Conservation (phyloP, 305 asterid species). For the Solanum hybrid region DNA sequence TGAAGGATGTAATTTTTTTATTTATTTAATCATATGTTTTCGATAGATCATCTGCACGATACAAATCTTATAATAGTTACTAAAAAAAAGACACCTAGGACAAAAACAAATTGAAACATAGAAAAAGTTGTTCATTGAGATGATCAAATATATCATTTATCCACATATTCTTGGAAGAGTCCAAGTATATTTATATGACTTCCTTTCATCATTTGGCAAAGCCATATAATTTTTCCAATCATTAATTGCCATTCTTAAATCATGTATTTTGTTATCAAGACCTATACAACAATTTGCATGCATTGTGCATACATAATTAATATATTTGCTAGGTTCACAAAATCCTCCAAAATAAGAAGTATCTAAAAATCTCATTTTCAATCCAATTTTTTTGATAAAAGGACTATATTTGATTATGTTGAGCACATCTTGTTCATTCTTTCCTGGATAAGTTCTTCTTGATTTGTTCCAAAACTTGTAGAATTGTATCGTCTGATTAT, state of each 20-base stretch:
- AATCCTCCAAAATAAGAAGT: constrained; percentile 49
- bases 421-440: constrained; percentile 48
- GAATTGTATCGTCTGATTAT: constrained; percentile 28
- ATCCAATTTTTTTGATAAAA: constrained; percentile 20
- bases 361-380: constrained; percentile 33
- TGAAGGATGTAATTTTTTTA: not conserved
- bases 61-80: not conserved
- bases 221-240: constrained; percentile 44
- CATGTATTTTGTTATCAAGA: constrained; percentile 46
- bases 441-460: constrained; percentile 22
- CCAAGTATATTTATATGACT: not conserved
- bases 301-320: constrained; percentile 45
- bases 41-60: not conserved
- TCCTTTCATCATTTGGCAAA: constrained; percentile 12
- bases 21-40: not conserved
- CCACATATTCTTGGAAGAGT: constrained; percentile 4
- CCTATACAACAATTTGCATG: constrained; percentile 65
- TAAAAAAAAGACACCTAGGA: no score
- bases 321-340: constrained; percentile 40
- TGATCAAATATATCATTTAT: not conserved
- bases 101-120: not conserved
- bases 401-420: constrained; percentile 34
- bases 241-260: constrained; percentile 34
- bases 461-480: constrained; percentile 43
- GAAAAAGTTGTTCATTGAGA: not conserved